A percentile compares a stretch with the other conserved stretches of the same genome.
Evolutionary conservation across 1,139 yeast species (phyloP).

Genomic region (Geotrichum cucujoidarum): DNA sequence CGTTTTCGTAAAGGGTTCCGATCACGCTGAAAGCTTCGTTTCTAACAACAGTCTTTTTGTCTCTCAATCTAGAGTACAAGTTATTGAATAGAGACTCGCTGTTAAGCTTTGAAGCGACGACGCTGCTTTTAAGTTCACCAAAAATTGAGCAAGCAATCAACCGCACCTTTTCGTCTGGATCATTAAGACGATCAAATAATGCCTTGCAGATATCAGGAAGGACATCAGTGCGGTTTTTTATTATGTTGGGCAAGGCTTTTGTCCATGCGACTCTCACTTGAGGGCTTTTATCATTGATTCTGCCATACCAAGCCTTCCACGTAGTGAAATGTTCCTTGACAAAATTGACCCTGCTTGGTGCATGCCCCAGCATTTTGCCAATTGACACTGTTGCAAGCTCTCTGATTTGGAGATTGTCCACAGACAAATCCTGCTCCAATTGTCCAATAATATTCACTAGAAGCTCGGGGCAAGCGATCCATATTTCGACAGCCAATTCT

Average conservation of each 20-base stretch:
- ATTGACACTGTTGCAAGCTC: constrained; percentile 67
- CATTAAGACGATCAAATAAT: constrained; percentile 63
- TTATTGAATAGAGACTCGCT: constrained; percentile 8
- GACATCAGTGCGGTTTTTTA: constrained; percentile 47
- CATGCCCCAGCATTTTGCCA: constrained; percentile 57
- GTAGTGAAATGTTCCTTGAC: constrained; percentile 54
- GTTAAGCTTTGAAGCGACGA: constrained; percentile 27
- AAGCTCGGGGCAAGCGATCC: constrained; percentile 75
- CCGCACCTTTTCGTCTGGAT: constrained; percentile 72
- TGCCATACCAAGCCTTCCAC: constrained; percentile 69
- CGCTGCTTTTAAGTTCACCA: constrained; percentile 41
- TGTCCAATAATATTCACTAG: constrained; percentile 72
- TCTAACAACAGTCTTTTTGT: constrained; percentile 63
- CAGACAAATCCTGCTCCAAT: constrained; percentile 66
- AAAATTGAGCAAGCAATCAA: constrained; percentile 51
- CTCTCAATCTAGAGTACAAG: constrained; percentile 33
- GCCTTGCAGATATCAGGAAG: constrained; percentile 52
- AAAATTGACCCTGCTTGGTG: constrained; percentile 52
- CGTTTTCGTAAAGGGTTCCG: constrained; percentile 50
- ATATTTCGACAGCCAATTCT: constrained; percentile 57
- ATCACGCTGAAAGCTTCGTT: constrained; percentile 53
- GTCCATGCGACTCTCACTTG: constrained; percentile 69
- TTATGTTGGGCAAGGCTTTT: constrained; percentile 46
- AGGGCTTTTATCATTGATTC: constrained; percentile 64
- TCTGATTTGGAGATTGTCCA: constrained; percentile 63